These are phyloP conservation scores for Alternaria sp. DNA, from an alignment of 2,329 filamentous ascomycete species.

Conservation along the genomic window DNA sequence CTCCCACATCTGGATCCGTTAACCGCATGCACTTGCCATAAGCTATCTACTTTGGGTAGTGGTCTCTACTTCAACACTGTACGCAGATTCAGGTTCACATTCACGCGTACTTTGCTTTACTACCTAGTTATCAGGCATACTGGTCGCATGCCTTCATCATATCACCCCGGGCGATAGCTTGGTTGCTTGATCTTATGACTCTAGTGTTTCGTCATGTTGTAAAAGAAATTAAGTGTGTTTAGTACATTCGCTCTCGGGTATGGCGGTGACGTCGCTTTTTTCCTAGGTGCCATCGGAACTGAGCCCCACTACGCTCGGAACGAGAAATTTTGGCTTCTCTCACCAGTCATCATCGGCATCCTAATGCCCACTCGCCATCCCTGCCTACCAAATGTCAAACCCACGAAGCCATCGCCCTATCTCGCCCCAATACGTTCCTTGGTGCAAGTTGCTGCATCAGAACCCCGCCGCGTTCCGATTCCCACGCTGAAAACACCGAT, in stretches of 20 bases:
- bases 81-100: too few species aligned
- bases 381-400: constrained; percentile 49
- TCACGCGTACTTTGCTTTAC: too few species aligned
- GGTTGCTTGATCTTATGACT: background rate
- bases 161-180: background rate
- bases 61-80: background rate
- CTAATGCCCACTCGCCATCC: constrained; percentile 44
- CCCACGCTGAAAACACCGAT: constrained; percentile 37
- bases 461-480: constrained; percentile 22
- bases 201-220: background rate
- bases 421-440: constrained; percentile 29
- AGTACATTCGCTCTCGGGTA: background rate
- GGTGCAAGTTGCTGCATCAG: constrained; percentile 39
- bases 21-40: background rate
- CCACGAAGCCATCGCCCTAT: constrained; percentile 23
- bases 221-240: background rate
- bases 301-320: constrained; percentile 21
- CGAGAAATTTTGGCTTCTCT: constrained; percentile 40
- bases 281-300: constrained; percentile 30
- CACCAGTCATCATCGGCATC: constrained; percentile 42
- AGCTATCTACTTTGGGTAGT: background rate
- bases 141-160: background rate
- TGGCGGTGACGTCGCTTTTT: constrained; percentile 31
- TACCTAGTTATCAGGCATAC: background rate
- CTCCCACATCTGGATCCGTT: too few species aligned